Evolutionary conservation across 192 early-diverging fungal genomes (phyloP).

Genomic region (Endogone sp.): DNA sequence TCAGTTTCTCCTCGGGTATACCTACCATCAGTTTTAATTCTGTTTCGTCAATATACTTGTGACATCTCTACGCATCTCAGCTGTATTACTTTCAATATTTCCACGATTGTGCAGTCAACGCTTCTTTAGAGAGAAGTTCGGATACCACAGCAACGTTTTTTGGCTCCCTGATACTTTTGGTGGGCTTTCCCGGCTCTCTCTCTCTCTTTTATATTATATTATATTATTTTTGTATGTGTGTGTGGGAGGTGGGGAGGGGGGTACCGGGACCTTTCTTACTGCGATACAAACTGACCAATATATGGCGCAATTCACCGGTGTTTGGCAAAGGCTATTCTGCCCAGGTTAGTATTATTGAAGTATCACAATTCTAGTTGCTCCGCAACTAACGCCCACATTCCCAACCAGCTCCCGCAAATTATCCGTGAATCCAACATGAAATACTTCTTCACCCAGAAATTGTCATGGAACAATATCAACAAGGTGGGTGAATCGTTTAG

Average conservation of each 20-base stretch:
- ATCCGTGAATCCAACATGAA: constrained; percentile 71
- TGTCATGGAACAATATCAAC: constrained; percentile 99
- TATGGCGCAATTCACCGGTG: background rate
- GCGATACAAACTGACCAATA: no score
- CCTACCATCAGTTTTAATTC: background rate
- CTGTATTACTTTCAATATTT: no score
- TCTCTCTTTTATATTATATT: background rate
- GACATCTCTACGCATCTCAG: no score
- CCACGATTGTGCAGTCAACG: constrained; percentile 74
- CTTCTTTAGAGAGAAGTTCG: constrained; percentile 81
- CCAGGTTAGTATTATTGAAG: constrained; percentile 33
- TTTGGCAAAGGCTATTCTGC: constrained; percentile 64
- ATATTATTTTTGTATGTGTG: no score
- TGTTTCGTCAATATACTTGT: no score
- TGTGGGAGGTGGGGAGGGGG: no score
- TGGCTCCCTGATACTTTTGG: constrained; percentile 98
- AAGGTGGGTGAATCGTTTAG: constrained; percentile 37
- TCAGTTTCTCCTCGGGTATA: constrained; percentile 87
- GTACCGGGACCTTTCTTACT: no score
- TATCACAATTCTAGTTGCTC: background rate
- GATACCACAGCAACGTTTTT: constrained; percentile 69
- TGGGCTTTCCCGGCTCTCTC: constrained; percentile 1
- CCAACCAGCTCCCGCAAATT: constrained; percentile 78
- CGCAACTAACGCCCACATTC: background rate
- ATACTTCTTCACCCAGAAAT: constrained; percentile 99